Evolutionary conservation across 352 stramenopile genomes (phyloP).

Genomic region (Phytophthora hibernalis): DNA sequence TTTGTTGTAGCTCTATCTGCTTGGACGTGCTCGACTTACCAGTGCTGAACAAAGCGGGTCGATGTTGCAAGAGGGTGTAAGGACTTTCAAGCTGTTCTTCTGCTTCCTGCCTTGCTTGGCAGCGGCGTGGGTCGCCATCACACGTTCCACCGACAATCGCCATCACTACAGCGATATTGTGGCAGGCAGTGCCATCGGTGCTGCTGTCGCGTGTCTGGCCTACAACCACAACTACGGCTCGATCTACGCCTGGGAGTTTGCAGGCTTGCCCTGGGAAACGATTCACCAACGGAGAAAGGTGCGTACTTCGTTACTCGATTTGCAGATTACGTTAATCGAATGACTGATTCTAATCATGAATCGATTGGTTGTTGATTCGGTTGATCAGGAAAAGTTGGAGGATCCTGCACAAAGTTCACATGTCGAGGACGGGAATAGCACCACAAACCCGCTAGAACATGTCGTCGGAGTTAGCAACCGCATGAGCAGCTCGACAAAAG

Average conservation of each 20-base stretch:
- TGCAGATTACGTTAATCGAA: not conserved
- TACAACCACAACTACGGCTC: slow-evolving; percentile 75
- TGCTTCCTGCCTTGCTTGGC: slow-evolving; percentile 69
- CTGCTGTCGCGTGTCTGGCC: slow-evolving; percentile 39
- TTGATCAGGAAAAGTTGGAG: slow-evolving; percentile 23
- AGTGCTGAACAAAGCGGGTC: slow-evolving; percentile 51
- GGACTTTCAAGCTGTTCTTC: slow-evolving; percentile 71
- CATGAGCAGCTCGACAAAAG: not conserved
- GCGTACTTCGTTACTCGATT: not conserved
- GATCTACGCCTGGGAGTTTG: slow-evolving; percentile 55
- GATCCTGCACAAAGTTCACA: not conserved
- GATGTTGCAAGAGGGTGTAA: slow-evolving; percentile 50
- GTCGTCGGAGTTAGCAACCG: slow-evolving; percentile 12
- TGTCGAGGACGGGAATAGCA: not conserved
- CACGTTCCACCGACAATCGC: slow-evolving; percentile 78
- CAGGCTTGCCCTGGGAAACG: slow-evolving; percentile 53
- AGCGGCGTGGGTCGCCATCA: slow-evolving; percentile 72
- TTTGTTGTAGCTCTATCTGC: slow-evolving; percentile 82
- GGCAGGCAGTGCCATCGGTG: slow-evolving; percentile 60
- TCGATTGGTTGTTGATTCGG: not conserved
- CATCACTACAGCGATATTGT: slow-evolving; percentile 83
- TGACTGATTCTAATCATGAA: not conserved
- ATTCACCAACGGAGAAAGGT: slow-evolving; percentile 52
- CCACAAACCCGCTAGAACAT: not conserved
- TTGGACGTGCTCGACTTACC: slow-evolving; percentile 68